A percentile compares a stretch with the other conserved stretches of the same genome.
Conservation (phyloP, 2,329 filamentous ascomycete species). For the Pseudogymnoascus sp. region DNA sequence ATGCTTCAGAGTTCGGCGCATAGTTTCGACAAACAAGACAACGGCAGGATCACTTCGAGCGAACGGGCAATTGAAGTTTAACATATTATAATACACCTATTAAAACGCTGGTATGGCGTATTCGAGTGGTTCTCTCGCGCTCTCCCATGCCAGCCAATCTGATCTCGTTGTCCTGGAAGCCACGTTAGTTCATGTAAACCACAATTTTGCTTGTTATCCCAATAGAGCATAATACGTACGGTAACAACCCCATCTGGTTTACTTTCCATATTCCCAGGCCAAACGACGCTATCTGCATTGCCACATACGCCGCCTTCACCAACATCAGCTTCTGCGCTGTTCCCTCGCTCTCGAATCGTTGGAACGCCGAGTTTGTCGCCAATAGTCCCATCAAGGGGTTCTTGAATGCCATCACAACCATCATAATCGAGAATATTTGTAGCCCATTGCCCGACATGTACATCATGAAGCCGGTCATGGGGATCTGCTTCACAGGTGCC, state of each 20-base stretch:
- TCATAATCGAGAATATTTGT: slow-evolving; percentile 99
- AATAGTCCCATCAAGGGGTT: slow-evolving; percentile 81
- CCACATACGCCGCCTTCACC: slow-evolving; percentile 81
- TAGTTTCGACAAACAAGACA: neutral
- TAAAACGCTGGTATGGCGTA: slow-evolving; percentile 29
- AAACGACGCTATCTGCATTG: slow-evolving; percentile 77
- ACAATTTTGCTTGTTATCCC: neutral
- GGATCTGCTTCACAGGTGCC: slow-evolving; percentile 84
- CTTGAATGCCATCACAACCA: slow-evolving; percentile 99
- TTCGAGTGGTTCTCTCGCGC: slow-evolving; percentile 28
- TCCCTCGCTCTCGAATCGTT: slow-evolving; percentile 76
- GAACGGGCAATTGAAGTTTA: neutral
- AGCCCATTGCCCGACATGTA: slow-evolving; percentile 99
- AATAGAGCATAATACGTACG: slow-evolving; percentile 48
- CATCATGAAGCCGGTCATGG: slow-evolving; percentile 99
- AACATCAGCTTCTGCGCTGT: slow-evolving; percentile 66
- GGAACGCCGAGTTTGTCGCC: slow-evolving; percentile 78
- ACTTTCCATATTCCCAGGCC: slow-evolving; percentile 92
- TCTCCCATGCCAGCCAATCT: slow-evolving; percentile 96
- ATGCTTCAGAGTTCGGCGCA: neutral
- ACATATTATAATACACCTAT: slow-evolving; percentile 13
- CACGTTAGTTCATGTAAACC: neutral
- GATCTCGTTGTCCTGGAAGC: slow-evolving; percentile 75
- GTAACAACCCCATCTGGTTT: slow-evolving; percentile 89
- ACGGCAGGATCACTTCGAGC: neutral